Base-by-base conservation (phyloP, 2,329 filamentous ascomycete genomes). In the Alternaria panax region DNA sequence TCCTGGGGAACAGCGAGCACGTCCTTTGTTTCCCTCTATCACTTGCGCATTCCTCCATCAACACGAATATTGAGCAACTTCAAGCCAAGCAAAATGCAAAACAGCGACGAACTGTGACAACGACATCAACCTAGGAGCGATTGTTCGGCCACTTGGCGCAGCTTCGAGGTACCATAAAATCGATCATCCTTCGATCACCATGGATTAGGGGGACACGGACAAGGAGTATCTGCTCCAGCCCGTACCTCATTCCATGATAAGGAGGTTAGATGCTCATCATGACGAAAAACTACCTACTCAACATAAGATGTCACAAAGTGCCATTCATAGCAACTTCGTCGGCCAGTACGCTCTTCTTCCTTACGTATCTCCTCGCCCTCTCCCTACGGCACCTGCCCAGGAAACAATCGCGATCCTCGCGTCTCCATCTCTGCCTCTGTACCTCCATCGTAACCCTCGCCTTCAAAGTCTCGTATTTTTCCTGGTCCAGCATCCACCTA, bases 261-360 rank as follows among this genome's bases (percentile, higher is more conserved):
- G 8, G 30, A 32, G 11, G 30, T 12, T 11, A 11, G 30, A 32
- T 32, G 8, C 30, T n/a, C n/a, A n/a, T n/a, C n/a, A n/a, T 9
- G 32, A 16, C 32, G 16, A 6, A 16, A 36, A 7, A 7, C 16
- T 14, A 7, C 3, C 7, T 18, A n/a, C 43, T 46, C 25, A 0
- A 7, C 2, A n/a, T 28, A 4, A 1, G 25, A 18, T 14, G 20
- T 30, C 1, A 6, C 6, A 0, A 30, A 3, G 1, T 18, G 27
- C 3, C 3, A 2, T 20, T 16, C 25, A 28, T 5, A 11, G 28
- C 14, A 1, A 30, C 3, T 18, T 46, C 27, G 25, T 8, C 2
- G 11, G 30, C 16, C n/a, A 20, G 11, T 8, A 20, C 25, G 43
- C 5, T 14, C 11, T 1, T 22, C 43, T 20, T 47, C 43, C n/a